Conservation (phyloP, 73 alveolate genomes). For the Paramecium sexaurelia region DNA sequence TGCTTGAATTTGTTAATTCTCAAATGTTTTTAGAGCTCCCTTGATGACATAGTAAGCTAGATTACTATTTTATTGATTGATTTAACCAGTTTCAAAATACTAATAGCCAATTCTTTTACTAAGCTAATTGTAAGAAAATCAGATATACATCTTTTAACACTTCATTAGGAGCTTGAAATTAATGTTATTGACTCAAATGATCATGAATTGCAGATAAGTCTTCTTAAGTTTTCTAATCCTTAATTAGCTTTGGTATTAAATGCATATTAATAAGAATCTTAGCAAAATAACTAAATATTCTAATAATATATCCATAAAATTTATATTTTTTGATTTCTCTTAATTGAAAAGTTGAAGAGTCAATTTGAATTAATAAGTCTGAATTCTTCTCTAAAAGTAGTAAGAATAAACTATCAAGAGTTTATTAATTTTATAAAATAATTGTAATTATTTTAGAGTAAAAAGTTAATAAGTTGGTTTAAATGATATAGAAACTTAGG, state of each 20-base stretch:
- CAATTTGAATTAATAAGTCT: no score
- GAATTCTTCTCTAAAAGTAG: no score
- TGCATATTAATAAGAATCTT: slow-evolving; percentile 2
- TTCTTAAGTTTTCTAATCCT: neutral
- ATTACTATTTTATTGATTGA: neutral
- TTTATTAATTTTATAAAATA: no score
- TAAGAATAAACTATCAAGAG: neutral
- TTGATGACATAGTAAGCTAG: neutral
- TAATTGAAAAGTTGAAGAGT: neutral
- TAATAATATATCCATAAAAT: neutral
- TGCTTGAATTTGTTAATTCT: neutral
- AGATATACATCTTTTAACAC: neutral
- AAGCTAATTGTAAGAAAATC: neutral
- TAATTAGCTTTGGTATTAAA: slow-evolving; percentile 34
- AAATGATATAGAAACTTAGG: no score
- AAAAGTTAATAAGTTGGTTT: no score
- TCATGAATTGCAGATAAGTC: neutral
- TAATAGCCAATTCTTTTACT: slow-evolving; percentile 1
- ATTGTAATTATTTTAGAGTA: no score
- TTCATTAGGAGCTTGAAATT: slow-evolving; percentile 44
- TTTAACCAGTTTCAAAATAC: neutral
- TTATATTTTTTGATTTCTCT: neutral
- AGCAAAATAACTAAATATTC: neutral
- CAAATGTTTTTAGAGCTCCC: neutral
- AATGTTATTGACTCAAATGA: neutral